Evolutionary conservation across 2,329 filamentous ascomycete genomes (phyloP), one percentile per base, ranked within the genome.

Genomic region (Ascochyta fabae): DNA sequence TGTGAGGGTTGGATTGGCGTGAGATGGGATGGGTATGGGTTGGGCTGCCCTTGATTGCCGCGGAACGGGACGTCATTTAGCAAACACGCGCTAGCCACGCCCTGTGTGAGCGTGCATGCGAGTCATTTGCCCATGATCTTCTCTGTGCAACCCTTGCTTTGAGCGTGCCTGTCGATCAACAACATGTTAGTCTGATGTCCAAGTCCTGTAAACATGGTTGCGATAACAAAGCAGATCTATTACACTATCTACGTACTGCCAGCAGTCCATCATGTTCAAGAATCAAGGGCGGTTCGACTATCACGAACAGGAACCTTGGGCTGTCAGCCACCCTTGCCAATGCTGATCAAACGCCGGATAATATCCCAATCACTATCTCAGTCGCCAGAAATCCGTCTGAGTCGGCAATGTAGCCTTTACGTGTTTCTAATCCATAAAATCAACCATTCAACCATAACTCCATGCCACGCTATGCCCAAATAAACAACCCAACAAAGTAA

Each of bases 1-100:
- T 39, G 34, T 29, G 31, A 44, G 19, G 4, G 24, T 15, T 34
- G 27, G 29, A n/a, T 44, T 35, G 46, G 52, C 46, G 41, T 49
- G 52, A 41, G 41, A 33, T 41, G 29, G 26, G 23, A 33, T 34
- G 44, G 34, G 26, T 29, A 33, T 34, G 44, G 34, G 16, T 29
- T 46, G 36, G 23, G 52, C 52, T 55, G 46, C 53, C 53, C 47
- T 50, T 45, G 46, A 33, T 35, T 49, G 22, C 51, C 45, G 33
- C 27, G 47, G 46, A 35, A 19, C 16, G 15, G 24, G 35, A 56
- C 53, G 53, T 51, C 53, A 56, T 51, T 31, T 15, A 51, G 41
- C 36, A 43, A 51, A 50, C 53, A 56, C 47, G 53, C 53, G 47
- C 53, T 56, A 56, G 47, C 53, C 53, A 56, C 46, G 52, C 51